Conservation (phyloP, 345 rosid genomes). For the Populus davidiana region DNA sequence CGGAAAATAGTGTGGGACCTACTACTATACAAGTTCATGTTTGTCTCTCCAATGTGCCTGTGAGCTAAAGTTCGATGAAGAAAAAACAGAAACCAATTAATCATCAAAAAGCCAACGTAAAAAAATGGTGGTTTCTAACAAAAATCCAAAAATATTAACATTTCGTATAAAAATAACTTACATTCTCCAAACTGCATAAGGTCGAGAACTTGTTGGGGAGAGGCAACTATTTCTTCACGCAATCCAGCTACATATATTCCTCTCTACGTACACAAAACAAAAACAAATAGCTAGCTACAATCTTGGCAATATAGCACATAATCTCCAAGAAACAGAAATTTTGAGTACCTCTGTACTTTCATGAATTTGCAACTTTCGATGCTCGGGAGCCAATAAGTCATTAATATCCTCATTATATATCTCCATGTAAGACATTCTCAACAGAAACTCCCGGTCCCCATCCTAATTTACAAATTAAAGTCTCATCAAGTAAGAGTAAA, state of each 20-base stretch:
- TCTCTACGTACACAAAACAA: conserved; percentile 42
- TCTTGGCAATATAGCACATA: not conserved
- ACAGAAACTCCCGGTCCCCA: conserved; percentile 71
- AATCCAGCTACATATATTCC: conserved; percentile 95
- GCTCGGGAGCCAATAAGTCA: conserved; percentile 88
- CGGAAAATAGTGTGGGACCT: conserved; percentile 97
- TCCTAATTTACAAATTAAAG: conserved; percentile 37
- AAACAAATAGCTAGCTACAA: conserved; percentile 7
- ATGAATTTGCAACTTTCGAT: conserved; percentile 86
- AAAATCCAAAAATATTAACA: not conserved
- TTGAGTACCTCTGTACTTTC: conserved; percentile 71
- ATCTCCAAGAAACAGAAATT: not conserved
- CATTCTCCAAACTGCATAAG: conserved; percentile 93
- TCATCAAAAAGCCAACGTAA: not conserved
- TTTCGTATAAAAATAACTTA: conserved; percentile 23
- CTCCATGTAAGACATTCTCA: conserved; percentile 95
- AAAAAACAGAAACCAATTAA: not conserved
- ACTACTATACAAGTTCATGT: conserved; percentile 87
- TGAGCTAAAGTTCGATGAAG: conserved; percentile 58
- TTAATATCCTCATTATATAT: conserved; percentile 93
- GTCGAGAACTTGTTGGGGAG: conserved; percentile 87
- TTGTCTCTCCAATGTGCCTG: conserved; percentile 94
- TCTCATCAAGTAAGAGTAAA: not conserved
- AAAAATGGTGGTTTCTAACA: not conserved
- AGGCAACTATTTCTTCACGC: conserved; percentile 89